Conservation (phyloP, 306 rosid species). For the Quercus agrifolia region DNA sequence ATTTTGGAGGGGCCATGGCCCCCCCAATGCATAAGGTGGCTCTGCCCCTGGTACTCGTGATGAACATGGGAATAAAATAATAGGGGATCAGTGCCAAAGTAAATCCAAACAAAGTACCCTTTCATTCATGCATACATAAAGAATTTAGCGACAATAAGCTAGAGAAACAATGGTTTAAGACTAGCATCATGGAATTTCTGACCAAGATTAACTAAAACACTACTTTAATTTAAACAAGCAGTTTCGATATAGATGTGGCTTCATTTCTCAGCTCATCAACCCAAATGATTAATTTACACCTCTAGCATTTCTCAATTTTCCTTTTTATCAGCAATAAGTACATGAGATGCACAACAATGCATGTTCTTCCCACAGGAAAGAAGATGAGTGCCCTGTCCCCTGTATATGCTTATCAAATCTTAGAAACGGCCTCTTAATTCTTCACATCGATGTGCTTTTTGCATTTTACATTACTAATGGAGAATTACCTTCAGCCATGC, state of each 20-base stretch:
- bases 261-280: no score
- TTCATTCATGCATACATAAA: background rate
- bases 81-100: background rate
- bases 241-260: background rate
- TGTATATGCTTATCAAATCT: background rate
- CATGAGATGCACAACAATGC: background rate
- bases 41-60: no score
- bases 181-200: background rate
- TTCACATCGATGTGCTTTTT: background rate
- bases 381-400: background rate
- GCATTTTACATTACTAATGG: conserved; percentile 11
- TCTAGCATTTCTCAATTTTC: no score
- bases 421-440: background rate
- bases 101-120: background rate
- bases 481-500: conserved; percentile 69
- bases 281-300: no score
- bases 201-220: background rate
- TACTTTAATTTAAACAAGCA: background rate
- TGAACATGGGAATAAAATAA: background rate
- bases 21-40: no score
- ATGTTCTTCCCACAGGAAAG: background rate
- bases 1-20: no score
- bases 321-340: background rate
- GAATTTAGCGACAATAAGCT: background rate
- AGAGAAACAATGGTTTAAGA: background rate